phyloP scores from a whole-genome alignment of 345 rosid genomes.

The Eucalyptus caleyi region DNA sequence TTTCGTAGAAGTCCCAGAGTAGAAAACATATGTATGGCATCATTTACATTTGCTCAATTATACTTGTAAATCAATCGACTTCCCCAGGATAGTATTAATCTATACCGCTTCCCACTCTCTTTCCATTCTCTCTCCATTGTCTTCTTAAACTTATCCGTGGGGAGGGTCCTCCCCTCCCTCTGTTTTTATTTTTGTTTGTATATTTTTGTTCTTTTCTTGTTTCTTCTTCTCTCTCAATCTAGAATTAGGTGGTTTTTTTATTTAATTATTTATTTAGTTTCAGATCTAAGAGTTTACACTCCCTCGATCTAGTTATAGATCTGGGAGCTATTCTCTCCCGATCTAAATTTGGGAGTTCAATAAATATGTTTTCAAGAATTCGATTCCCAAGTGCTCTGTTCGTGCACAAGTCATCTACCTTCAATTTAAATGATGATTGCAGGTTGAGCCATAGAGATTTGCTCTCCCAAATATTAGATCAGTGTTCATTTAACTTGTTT shows the following conservation, averaged over 20 bases:
- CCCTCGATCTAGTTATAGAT: no score
- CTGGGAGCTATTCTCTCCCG: not conserved
- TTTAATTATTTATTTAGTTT: no score
- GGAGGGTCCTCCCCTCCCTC: not conserved
- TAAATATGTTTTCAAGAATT: not conserved
- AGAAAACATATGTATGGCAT: not conserved
- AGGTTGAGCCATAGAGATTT: not conserved
- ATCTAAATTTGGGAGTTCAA: not conserved
- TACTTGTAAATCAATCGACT: not conserved
- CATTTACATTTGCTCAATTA: not conserved
- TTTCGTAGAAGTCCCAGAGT: not conserved
- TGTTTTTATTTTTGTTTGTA: no score
- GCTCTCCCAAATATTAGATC: not conserved
- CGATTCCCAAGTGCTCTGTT: accelerated
- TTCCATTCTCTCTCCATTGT: not conserved
- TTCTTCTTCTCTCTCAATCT: not conserved
- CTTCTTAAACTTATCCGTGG: not conserved
- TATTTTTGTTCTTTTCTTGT: not conserved
- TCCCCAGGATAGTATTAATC: not conserved
- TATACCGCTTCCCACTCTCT: not conserved
- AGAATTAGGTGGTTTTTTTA: not conserved
- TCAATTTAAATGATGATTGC: not conserved
- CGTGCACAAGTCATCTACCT: not conserved
- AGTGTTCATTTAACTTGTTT: no score
- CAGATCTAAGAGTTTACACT: no score